Evolutionary conservation across 2,329 filamentous ascomycete genomes (phyloP).

Genomic region (Paracoccidioides brasiliensis): DNA sequence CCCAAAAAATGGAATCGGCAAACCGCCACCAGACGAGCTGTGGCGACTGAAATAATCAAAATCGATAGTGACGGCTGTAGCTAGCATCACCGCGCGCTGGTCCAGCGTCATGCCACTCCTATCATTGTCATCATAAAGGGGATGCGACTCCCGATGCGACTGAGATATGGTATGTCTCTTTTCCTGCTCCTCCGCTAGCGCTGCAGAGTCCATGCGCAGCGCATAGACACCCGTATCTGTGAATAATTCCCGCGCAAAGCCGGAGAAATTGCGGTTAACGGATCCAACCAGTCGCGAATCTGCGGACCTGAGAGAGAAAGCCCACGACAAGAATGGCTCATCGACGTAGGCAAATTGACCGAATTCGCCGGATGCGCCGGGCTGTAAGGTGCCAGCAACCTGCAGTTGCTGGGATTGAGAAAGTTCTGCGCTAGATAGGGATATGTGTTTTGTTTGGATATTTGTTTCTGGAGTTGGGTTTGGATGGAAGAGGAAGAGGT

Average conservation of each 20-base stretch:
- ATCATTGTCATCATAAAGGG: constrained; percentile 7
- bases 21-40: constrained; percentile 34
- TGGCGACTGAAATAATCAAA: constrained; percentile 57
- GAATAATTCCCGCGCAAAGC: constrained; percentile 51
- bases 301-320: constrained; percentile 45
- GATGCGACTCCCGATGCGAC: constrained; percentile 16
- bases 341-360: constrained; percentile 50
- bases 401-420: constrained; percentile 38
- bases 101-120: constrained; percentile 48
- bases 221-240: constrained; percentile 55
- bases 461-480: constrained; percentile 25
- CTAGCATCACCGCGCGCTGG: constrained; percentile 53
- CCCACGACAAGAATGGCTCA: constrained; percentile 52
- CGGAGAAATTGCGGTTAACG: constrained; percentile 51
- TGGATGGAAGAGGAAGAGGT: constrained; percentile 46
- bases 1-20: constrained; percentile 40
- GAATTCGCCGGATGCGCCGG: constrained; percentile 32
- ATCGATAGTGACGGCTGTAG: constrained; percentile 51
- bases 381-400: constrained; percentile 14
- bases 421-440: constrained; percentile 34
- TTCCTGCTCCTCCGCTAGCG: constrained; percentile 24
- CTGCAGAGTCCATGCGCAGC: constrained; percentile 50
- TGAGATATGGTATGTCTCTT: constrained; percentile 28
- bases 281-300: constrained; percentile 42
- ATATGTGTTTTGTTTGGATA: constrained; percentile 27